Conservation (phyloP, 2,329 filamentous ascomycete species). For the Penicillium sp. region DNA sequence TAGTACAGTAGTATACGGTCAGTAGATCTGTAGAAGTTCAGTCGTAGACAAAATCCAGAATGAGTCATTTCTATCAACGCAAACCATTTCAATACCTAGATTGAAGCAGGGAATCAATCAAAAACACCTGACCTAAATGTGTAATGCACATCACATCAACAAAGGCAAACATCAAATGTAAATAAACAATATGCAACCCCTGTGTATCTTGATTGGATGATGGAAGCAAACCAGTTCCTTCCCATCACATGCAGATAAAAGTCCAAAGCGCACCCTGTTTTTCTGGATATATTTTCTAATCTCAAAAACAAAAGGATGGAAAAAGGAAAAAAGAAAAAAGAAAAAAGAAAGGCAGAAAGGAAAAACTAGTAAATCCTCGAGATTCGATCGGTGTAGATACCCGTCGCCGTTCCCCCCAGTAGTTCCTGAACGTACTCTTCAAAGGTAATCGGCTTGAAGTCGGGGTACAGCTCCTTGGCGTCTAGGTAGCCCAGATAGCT, state of each 20-base stretch:
- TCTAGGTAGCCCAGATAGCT: slow-evolving; percentile 50
- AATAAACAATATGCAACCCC: background rate
- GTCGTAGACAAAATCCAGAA: no score
- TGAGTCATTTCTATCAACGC: background rate
- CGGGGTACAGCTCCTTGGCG: slow-evolving; percentile 48
- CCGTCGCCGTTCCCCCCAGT: slow-evolving; percentile 29
- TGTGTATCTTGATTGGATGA: background rate
- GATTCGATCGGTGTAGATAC: slow-evolving; percentile 16
- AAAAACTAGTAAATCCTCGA: slow-evolving; percentile 11
- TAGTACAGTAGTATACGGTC: no score
- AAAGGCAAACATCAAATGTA: background rate
- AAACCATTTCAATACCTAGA: background rate
- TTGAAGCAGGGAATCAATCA: no score
- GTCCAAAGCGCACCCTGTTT: background rate
- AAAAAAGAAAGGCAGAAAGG: background rate
- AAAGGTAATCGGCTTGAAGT: slow-evolving; percentile 34
- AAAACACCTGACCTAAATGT: background rate
- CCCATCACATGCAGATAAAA: background rate
- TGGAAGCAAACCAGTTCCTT: background rate
- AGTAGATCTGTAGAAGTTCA: no score
- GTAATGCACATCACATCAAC: background rate
- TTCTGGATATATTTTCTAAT: background rate
- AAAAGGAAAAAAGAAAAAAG: background rate
- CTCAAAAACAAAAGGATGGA: background rate
- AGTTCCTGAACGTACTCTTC: slow-evolving; percentile 31